phyloP scores from a whole-genome alignment of 164 flowering plant species.

The Umbellularia californica region DNA sequence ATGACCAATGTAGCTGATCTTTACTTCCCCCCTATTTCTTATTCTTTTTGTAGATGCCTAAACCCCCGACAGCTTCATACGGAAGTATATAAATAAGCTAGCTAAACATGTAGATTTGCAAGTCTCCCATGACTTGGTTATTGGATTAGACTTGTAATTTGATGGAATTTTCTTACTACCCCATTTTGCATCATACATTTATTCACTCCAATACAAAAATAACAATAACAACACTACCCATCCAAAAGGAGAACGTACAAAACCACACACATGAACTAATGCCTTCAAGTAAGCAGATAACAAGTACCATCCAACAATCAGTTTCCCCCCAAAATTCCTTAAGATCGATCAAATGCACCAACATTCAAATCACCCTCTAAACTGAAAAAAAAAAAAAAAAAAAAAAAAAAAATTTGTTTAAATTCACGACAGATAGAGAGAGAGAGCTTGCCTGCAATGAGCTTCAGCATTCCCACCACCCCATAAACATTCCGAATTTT shows the following conservation, averaged over 20 bases:
- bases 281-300: background rate
- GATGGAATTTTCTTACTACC: no score
- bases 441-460: conserved; percentile 61
- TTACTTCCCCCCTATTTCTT: no score
- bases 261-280: background rate
- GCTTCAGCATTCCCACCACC: conserved; percentile 81
- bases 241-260: background rate
- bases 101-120: no score
- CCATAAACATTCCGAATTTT: conserved; percentile 73
- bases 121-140: no score
- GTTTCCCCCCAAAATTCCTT: background rate
- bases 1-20: no score
- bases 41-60: background rate
- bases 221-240: background rate
- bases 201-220: no score
- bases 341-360: background rate
- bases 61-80: no score
- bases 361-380: no score
- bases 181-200: no score
- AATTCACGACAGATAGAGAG: background rate
- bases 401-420: no score
- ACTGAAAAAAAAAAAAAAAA: background rate
- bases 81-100: no score
- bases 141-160: no score
- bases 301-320: background rate